Evolutionary conservation across 106 monocot genomes (phyloP).

Genomic region (Hemerocallis citrina): DNA sequence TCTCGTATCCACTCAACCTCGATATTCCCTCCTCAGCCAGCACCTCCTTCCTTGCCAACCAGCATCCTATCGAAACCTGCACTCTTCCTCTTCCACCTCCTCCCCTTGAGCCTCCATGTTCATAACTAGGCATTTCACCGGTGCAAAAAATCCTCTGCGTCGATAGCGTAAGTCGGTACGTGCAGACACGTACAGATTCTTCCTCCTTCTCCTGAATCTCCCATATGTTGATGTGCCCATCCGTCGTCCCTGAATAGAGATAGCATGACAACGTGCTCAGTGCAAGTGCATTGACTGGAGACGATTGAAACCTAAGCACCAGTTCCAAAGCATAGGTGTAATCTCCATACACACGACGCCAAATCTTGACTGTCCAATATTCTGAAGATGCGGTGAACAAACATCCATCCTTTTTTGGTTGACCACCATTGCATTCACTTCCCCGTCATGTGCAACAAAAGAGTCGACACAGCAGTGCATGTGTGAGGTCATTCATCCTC

Average conservation of each 20-base stretch:
- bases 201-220: constrained; percentile 48
- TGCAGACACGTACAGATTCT: constrained; percentile 10
- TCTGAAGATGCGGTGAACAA: constrained; percentile 34
- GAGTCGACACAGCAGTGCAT: constrained; percentile 21
- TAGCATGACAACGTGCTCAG: constrained; percentile 3
- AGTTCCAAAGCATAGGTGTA: constrained; percentile 13
- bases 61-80: constrained; percentile 34
- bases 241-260: constrained; percentile 36
- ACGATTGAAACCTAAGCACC: constrained; percentile 20
- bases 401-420: constrained; percentile 34
- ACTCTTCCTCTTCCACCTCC: constrained; percentile 27
- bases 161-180: no score
- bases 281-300: constrained; percentile 34
- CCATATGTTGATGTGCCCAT: constrained; percentile 39
- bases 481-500: constrained; percentile 13
- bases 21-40: not conserved
- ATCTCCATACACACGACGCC: constrained; percentile 31
- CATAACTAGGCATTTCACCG: constrained; percentile 37
- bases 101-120: constrained; percentile 13
- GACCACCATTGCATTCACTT: constrained; percentile 28
- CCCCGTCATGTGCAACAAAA: constrained; percentile 35
- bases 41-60: constrained; percentile 38
- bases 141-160: constrained; percentile 28
- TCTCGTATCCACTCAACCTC: constrained; percentile 8
- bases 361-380: constrained; percentile 38